phyloP scores from a whole-genome alignment of 2,329 filamentous ascomycete species.

The Rhinocladiella similis region DNA sequence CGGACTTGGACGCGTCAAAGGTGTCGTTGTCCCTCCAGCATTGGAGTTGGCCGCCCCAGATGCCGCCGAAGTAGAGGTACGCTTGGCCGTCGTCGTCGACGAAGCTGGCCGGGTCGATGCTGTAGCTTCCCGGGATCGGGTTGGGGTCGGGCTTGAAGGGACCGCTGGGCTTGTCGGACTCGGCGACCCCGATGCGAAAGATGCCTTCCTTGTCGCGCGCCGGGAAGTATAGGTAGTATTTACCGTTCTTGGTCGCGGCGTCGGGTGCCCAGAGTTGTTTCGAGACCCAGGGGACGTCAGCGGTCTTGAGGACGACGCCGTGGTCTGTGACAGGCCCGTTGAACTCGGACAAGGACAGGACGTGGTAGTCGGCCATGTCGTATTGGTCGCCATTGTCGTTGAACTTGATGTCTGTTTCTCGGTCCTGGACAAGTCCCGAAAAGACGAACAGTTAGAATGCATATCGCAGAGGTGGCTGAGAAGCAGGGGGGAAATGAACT shows the following conservation, averaged over 20 bases:
- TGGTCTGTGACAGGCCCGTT: slow-evolving; percentile 67
- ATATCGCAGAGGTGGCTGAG: no score
- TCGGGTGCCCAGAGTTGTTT: slow-evolving; percentile 83
- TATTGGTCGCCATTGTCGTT: slow-evolving; percentile 87
- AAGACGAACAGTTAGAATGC: no score
- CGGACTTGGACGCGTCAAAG: slow-evolving; percentile 58
- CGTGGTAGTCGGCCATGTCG: slow-evolving; percentile 82
- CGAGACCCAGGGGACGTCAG: slow-evolving; percentile 72
- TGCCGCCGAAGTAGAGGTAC: slow-evolving; percentile 74
- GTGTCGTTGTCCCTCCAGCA: slow-evolving; percentile 55
- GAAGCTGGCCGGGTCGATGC: slow-evolving; percentile 74
- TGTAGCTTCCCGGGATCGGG: slow-evolving; percentile 68
- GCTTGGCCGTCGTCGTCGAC: slow-evolving; percentile 67
- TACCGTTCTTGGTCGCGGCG: slow-evolving; percentile 58
- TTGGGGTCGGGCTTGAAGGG: slow-evolving; percentile 67
- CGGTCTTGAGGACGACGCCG: slow-evolving; percentile 64
- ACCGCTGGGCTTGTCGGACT: slow-evolving; percentile 62
- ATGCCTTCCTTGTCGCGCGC: slow-evolving; percentile 68
- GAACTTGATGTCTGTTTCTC: slow-evolving; percentile 70
- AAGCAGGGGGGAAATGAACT: slow-evolving; percentile 32
- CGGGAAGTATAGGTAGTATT: slow-evolving; percentile 77
- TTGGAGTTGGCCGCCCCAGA: slow-evolving; percentile 80
- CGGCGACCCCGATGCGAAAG: slow-evolving; percentile 75
- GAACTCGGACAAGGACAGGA: slow-evolving; percentile 63
- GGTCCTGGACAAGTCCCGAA: slow-evolving; percentile 59